A percentile compares a stretch with the other conserved stretches of the same genome.
These are phyloP conservation scores for Colletotrichum echinochloae DNA, from an alignment of 2,329 filamentous ascomycete species.

Conservation along the genomic window DNA sequence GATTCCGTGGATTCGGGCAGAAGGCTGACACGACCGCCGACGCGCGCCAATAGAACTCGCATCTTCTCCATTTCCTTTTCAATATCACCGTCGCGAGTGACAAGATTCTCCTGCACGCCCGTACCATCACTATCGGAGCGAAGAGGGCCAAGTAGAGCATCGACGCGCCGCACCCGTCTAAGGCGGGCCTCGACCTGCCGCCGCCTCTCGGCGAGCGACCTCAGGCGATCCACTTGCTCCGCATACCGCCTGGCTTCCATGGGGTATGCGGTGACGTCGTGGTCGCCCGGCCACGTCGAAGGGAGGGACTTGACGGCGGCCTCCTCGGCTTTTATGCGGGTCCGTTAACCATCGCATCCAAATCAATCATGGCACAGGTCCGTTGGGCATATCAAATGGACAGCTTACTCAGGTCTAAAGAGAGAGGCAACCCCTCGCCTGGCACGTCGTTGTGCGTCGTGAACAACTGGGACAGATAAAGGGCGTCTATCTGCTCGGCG, in stretches of 20 bases:
- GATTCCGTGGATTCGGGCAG: slow-evolving; percentile 47
- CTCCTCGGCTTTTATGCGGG: slow-evolving; percentile 51
- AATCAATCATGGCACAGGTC: background rate
- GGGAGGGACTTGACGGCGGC: slow-evolving; percentile 61
- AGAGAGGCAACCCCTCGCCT: slow-evolving; percentile 55
- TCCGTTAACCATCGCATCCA: background rate
- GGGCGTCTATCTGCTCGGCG: slow-evolving; percentile 76
- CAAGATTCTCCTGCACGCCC: slow-evolving; percentile 73
- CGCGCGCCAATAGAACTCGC: slow-evolving; percentile 71
- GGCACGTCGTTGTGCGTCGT: slow-evolving; percentile 49
- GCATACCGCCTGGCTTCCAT: slow-evolving; percentile 64
- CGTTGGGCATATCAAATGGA: too few species aligned
- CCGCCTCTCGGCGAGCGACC: slow-evolving; percentile 61
- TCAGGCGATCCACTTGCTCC: slow-evolving; percentile 62
- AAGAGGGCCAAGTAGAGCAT: slow-evolving; percentile 64
- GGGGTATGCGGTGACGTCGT: slow-evolving; percentile 53
- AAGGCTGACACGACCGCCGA: slow-evolving; percentile 64
- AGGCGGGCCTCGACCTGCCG: slow-evolving; percentile 55
- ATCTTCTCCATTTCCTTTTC: slow-evolving; percentile 76
- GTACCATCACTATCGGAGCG: slow-evolving; percentile 46
- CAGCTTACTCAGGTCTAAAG: slow-evolving; percentile 59
- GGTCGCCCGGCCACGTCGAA: slow-evolving; percentile 57
- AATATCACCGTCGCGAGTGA: slow-evolving; percentile 73
- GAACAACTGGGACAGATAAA: slow-evolving; percentile 65
- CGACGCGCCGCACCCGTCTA: slow-evolving; percentile 62